A percentile compares a stretch with the other conserved stretches of the same genome.
Conservation (phyloP, 192 early-diverging fungal species). For the Gryganskiella cystojenkinii region DNA sequence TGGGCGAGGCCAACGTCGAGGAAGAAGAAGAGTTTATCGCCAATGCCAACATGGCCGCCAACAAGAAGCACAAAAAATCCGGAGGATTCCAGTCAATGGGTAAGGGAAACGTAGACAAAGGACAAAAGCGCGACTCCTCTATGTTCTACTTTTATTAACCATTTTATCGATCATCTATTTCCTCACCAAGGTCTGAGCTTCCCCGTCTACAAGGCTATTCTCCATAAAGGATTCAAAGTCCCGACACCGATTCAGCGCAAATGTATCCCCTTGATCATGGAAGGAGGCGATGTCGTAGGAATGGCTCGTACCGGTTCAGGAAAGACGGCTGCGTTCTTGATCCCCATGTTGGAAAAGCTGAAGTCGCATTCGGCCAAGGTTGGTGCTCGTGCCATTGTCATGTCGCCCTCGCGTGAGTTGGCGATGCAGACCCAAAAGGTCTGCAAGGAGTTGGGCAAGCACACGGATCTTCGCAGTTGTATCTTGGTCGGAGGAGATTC, state of each 20-base stretch:
- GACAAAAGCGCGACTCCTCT: background rate
- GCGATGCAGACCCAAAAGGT: slow-evolving; percentile 97
- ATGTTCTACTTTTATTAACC: background rate
- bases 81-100: slow-evolving; percentile 99
- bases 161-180: background rate
- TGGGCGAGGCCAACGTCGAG: slow-evolving; percentile 32
- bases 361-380: slow-evolving; percentile 90
- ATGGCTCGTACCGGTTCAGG: slow-evolving; percentile 99
- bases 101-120: slow-evolving; percentile 8
- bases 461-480: slow-evolving; percentile 90
- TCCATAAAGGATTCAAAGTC: slow-evolving; percentile 95
- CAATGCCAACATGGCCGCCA: slow-evolving; percentile 63
- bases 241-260: slow-evolving; percentile 99
- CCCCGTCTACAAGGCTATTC: slow-evolving; percentile 84
- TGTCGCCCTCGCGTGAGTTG: slow-evolving; percentile 96
- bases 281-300: slow-evolving; percentile 94
- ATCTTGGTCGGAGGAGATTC: slow-evolving; percentile 96
- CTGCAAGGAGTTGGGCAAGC: slow-evolving; percentile 90
- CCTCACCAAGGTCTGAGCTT: slow-evolving; percentile 74
- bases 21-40: slow-evolving; percentile 52
- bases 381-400: slow-evolving; percentile 81
- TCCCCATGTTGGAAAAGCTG: slow-evolving; percentile 90
- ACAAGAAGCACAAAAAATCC: slow-evolving; percentile 94
- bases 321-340: slow-evolving; percentile 95
- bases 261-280: slow-evolving; percentile 91